These are phyloP conservation scores for Fraxinus excelsior DNA, from an alignment of 257 asterid species.

Conservation along the genomic window DNA sequence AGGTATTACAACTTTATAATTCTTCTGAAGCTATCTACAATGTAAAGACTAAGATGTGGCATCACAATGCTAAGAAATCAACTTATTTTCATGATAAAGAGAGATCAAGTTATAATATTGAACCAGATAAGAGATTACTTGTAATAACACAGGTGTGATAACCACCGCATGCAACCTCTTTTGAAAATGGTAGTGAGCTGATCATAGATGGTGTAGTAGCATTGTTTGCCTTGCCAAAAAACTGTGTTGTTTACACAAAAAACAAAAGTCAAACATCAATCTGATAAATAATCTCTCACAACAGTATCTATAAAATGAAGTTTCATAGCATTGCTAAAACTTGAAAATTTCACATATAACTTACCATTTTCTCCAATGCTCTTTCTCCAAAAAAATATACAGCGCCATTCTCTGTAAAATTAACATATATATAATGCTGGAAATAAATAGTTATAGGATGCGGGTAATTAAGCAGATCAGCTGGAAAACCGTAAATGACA, in stretches of 20 bases:
- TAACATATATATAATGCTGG: conserved; percentile 29
- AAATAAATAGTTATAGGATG: conserved; percentile 15
- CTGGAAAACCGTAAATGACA: conserved; percentile 24
- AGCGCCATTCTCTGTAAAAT: conserved; percentile 69
- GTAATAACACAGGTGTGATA: conserved; percentile 89
- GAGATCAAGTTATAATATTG: conserved; percentile 19
- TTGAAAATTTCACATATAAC: conserved; percentile 20
- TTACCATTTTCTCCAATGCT: conserved; percentile 75
- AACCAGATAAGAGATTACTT: conserved; percentile 45
- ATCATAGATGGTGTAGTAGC: conserved; percentile 59
- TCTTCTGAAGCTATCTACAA: not conserved
- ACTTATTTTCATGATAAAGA: conserved; percentile 1
- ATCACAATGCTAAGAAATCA: not conserved
- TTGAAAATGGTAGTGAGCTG: conserved; percentile 57
- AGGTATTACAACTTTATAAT: not conserved
- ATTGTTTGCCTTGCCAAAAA: conserved; percentile 64
- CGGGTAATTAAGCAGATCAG: conserved; percentile 9
- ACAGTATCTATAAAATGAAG: conserved; percentile 9
- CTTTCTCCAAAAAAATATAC: conserved; percentile 84
- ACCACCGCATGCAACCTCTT: conserved; percentile 89
- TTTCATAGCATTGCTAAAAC: conserved; percentile 10
- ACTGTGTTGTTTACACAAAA: conserved; percentile 43
- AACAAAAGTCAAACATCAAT: conserved; percentile 19
- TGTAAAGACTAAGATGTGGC: no score
- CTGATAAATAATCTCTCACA: conserved; percentile 15